phyloP scores from a whole-genome alignment of 1,284 basidiomycete genomes.

The Cutaneotrichosporon dermatis region DNA sequence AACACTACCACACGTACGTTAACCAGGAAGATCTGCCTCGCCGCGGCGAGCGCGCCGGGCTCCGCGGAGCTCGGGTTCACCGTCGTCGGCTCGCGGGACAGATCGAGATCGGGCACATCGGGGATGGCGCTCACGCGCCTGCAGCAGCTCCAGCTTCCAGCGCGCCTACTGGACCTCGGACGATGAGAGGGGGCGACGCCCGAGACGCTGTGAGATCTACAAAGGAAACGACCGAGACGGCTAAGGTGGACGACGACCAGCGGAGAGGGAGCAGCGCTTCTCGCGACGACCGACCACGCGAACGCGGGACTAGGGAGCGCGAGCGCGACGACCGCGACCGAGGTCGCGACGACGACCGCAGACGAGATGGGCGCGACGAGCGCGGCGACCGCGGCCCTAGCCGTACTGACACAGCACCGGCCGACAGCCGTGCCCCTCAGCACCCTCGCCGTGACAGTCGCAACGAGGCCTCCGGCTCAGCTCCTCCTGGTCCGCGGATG shows the following conservation, averaged over 20 bases:
- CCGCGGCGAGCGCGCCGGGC: background rate
- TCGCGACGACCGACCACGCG: background rate
- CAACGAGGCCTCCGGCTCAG: too few relatives aligned
- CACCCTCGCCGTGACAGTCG: background rate
- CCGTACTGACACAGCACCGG: background rate
- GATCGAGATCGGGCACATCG: background rate
- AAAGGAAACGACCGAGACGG: background rate
- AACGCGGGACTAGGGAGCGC: background rate
- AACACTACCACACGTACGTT: background rate
- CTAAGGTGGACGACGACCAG: background rate
- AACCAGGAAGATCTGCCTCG: too few relatives aligned
- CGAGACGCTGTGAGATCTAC: too few relatives aligned
- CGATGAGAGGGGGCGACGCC: background rate
- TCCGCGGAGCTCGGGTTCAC: background rate
- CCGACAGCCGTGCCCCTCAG: background rate
- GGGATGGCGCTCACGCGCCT: conserved; percentile 2
- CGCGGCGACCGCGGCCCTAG: background rate
- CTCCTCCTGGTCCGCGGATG: too few relatives aligned
- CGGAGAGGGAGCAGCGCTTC: too few relatives aligned
- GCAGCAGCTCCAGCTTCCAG: background rate
- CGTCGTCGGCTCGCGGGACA: too few relatives aligned
- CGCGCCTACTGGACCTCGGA: background rate
- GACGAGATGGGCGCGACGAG: background rate
- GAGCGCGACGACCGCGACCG: background rate
- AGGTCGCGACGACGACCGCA: background rate